A percentile compares a stretch with the other conserved stretches of the same genome.
Conservation (phyloP, 2,329 filamentous ascomycete species). For the Sporothrix curviconia region DNA sequence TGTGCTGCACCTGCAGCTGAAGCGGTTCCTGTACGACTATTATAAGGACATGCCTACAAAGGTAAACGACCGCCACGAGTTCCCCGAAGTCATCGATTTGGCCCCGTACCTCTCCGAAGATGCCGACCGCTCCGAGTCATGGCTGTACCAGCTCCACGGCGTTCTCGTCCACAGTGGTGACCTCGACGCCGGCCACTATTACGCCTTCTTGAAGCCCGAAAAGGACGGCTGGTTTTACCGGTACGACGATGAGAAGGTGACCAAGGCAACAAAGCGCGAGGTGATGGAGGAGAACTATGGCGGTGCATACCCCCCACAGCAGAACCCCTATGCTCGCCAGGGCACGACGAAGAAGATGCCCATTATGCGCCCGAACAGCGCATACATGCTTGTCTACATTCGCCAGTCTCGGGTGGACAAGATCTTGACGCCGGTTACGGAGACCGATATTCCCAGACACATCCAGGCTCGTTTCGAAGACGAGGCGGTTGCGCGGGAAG, state of each 20-base stretch:
- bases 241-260: constrained; percentile 95
- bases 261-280: constrained; percentile 84
- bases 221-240: constrained; percentile 95
- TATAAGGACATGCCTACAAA: constrained; percentile 98
- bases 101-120: constrained; percentile 80
- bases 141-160: constrained; percentile 87
- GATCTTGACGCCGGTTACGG: constrained; percentile 68
- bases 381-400: constrained; percentile 98
- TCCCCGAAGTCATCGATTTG: constrained; percentile 77
- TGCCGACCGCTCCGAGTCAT: constrained; percentile 81
- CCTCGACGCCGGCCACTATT: constrained; percentile 95
- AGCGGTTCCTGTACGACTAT: constrained; percentile 97
- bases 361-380: constrained; percentile 66
- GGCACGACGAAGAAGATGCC: constrained; percentile 49
- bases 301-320: constrained; percentile 60
- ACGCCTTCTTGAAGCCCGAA: constrained; percentile 88
- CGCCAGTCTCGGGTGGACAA: constrained; percentile 78
- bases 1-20: constrained; percentile 88
- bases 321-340: constrained; percentile 40
- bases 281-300: constrained; percentile 96
- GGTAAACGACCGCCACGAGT: constrained; percentile 89
- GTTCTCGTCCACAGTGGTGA: constrained; percentile 96
- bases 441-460: constrained; percentile 73
- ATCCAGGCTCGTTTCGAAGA: constrained; percentile 50
- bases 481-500: constrained; percentile 69